Percentiles rank a stretch among this genome's conserved stretches.
Evolutionary conservation across 1,139 yeast genomes (phyloP).

Genomic region (Geotrichum fermentans): DNA sequence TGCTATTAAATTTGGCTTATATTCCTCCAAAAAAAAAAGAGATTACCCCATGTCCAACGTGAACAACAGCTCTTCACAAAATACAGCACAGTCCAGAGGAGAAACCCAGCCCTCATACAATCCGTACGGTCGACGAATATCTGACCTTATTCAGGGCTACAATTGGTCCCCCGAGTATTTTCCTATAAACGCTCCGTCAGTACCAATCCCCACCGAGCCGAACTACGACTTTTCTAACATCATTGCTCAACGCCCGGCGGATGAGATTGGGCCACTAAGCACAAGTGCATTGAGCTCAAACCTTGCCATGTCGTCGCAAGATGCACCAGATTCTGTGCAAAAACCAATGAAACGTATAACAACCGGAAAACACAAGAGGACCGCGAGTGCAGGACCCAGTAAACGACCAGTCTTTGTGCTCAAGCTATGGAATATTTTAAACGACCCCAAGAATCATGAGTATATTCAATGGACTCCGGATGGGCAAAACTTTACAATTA

Average conservation of each 20-base stretch:
- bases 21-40: no score
- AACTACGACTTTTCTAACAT: background rate
- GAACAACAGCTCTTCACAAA: background rate
- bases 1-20: no score
- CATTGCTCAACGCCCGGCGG: background rate
- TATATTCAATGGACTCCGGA: constrained; percentile 81
- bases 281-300: constrained; percentile 12
- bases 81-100: background rate
- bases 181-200: background rate
- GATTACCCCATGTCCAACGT: constrained; percentile 1
- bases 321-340: background rate
- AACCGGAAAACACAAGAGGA: constrained; percentile 25
- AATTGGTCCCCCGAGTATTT: constrained; percentile 16
- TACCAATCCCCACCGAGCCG: background rate
- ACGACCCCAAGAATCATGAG: constrained; percentile 63
- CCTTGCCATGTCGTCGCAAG: constrained; percentile 1
- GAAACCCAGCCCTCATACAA: background rate
- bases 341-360: constrained; percentile 20
- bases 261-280: constrained; percentile 16
- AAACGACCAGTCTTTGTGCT: constrained; percentile 81
- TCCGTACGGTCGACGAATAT: constrained; percentile 8
- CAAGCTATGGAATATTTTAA: constrained; percentile 93
- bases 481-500: constrained; percentile 80
- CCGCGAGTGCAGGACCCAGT: constrained; percentile 36
- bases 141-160: constrained; percentile 16